These are phyloP conservation scores for Paracoccidioides lutzii DNA, from an alignment of 2,329 filamentous ascomycete species.

Conservation along the genomic window DNA sequence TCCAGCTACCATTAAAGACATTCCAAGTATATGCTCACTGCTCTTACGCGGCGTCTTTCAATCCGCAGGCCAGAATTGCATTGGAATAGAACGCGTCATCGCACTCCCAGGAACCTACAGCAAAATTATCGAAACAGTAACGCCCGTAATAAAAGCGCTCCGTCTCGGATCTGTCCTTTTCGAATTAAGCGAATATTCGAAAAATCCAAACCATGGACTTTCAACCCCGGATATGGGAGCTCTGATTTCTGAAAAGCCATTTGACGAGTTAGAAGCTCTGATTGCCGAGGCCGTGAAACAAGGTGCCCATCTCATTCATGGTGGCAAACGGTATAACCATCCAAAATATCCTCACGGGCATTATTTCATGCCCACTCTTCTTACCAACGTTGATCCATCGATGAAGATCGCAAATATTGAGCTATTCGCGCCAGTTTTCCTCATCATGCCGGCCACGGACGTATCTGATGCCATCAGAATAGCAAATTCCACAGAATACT, in stretches of 20 bases:
- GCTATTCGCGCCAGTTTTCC: conserved; percentile 84
- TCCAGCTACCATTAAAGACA: conserved; percentile 40
- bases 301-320: conserved; percentile 70
- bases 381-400: conserved; percentile 71
- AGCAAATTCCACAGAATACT: conserved; percentile 74
- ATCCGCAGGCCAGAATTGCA: conserved; percentile 91
- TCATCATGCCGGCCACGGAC: conserved; percentile 62
- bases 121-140: conserved; percentile 55
- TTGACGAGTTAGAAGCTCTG: conserved; percentile 61
- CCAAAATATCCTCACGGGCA: conserved; percentile 64
- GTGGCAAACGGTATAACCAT: conserved; percentile 60
- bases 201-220: conserved; percentile 12
- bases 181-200: conserved; percentile 22
- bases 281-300: conserved; percentile 63
- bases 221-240: conserved; percentile 61
- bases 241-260: conserved; percentile 68
- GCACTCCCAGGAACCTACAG: conserved; percentile 66
- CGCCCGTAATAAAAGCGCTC: conserved; percentile 59
- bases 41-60: conserved; percentile 91
- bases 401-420: conserved; percentile 87
- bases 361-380: conserved; percentile 84
- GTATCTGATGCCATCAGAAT: conserved; percentile 57
- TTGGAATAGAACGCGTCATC: conserved; percentile 89
- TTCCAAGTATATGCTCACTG: conserved; percentile 64
- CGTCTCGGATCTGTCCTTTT: conserved; percentile 60